Conservation (phyloP, 352 stramenopile genomes). For the Phytophthora litchii region DNA sequence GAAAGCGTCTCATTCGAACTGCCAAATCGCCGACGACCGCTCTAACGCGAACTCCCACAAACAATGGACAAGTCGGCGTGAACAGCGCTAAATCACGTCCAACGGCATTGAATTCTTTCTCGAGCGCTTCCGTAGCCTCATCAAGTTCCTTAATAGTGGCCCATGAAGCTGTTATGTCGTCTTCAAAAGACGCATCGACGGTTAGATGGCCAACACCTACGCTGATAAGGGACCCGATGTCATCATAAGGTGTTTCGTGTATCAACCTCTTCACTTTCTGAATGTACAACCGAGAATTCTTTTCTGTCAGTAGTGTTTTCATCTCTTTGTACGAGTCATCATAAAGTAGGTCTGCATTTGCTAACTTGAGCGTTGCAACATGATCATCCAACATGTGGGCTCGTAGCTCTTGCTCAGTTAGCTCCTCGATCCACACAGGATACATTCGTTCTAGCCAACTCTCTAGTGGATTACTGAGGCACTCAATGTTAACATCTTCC, state of each 20-base stretch:
- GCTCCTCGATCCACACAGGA: constrained; percentile 74
- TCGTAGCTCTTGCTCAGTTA: constrained; percentile 69
- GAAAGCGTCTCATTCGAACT: constrained; percentile 55
- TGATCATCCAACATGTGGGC: constrained; percentile 72
- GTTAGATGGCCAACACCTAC: constrained; percentile 39
- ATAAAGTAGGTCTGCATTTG: constrained; percentile 52
- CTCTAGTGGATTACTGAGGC: constrained; percentile 57
- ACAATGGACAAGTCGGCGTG: constrained; percentile 34
- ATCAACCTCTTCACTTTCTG: constrained; percentile 53
- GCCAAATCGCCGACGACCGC: constrained; percentile 36
- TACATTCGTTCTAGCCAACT: constrained; percentile 74
- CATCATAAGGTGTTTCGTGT: constrained; percentile 12
- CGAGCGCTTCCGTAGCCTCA: constrained; percentile 42
- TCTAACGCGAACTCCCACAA: constrained; percentile 39
- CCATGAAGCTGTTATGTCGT: constrained; percentile 35
- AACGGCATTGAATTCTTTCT: constrained; percentile 28
- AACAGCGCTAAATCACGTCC: constrained; percentile 29
- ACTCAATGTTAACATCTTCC: constrained; percentile 48
- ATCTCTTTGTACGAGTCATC: constrained; percentile 50
- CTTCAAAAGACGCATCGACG: constrained; percentile 47
- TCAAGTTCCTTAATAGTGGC: constrained; percentile 49
- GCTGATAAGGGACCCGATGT: constrained; percentile 32
- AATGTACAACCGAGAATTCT: constrained; percentile 64
- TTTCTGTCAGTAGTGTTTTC: constrained; percentile 54
- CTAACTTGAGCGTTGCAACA: constrained; percentile 53